Evolutionary conservation across 2,329 filamentous ascomycete species (phyloP).

Genomic region (Penicillium brasilianum): DNA sequence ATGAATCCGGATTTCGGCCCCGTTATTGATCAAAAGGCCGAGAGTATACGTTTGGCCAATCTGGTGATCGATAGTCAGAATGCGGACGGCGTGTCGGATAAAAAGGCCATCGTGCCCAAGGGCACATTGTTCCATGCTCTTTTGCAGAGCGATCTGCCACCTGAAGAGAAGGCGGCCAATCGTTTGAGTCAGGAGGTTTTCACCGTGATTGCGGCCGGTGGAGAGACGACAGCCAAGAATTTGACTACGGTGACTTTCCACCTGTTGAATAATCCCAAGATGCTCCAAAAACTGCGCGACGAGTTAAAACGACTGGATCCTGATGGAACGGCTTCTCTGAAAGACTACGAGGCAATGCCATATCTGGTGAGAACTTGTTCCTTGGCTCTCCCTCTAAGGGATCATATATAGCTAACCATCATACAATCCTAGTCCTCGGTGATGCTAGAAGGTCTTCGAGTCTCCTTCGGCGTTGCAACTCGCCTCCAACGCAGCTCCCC

Average conservation of each 20-base stretch:
- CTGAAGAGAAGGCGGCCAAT: constrained; percentile 39
- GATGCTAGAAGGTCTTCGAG: constrained; percentile 5
- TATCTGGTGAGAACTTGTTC: constrained; percentile 33
- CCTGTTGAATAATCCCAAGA: constrained; percentile 34
- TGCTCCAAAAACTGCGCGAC: constrained; percentile 31
- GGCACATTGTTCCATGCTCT: constrained; percentile 33
- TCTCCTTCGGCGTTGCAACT: constrained; percentile 34
- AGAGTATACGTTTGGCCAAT: constrained; percentile 20
- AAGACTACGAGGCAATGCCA: constrained; percentile 37
- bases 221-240: constrained; percentile 36
- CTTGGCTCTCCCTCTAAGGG: neutral
- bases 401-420: neutral
- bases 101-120: constrained; percentile 8
- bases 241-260: constrained; percentile 38
- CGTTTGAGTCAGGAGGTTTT: constrained; percentile 36
- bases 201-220: constrained; percentile 36
- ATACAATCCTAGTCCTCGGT: neutral
- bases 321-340: constrained; percentile 27
- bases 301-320: constrained; percentile 36
- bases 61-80: constrained; percentile 16
- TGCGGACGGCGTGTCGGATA: neutral
- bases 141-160: constrained; percentile 41
- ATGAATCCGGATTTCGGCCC: constrained; percentile 29
- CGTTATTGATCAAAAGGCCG: constrained; percentile 19
- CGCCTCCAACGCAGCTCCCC: constrained; percentile 39